Evolutionary conservation across 2,329 filamentous ascomycete species (phyloP), one percentile per base, ranked within the genome.

Genomic region (Fusarium vanettenii): DNA sequence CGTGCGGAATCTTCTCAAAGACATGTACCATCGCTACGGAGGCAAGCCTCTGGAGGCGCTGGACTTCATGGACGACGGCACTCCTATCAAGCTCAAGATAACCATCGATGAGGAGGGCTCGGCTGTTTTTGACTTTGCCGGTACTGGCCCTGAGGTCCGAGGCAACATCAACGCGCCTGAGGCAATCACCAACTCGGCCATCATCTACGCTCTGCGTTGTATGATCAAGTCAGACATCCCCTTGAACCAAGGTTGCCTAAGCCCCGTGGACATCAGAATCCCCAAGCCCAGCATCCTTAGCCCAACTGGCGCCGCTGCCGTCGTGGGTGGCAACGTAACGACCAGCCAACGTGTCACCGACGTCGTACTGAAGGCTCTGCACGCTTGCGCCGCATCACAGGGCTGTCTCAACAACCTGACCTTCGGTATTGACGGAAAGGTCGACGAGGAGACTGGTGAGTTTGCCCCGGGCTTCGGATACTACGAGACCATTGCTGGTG

Each of bases 1-100:
- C 0, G 71, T 72, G 4, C 56, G 71, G 6, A 67, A 74, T 6
- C 66, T 72, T 2, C 52, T 56, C 13, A 48, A 48, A 4, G 20
- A 48, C 1, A 48, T 48, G 43, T 48, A 48, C 7, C 20, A 48
- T 6, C 43, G 43, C 0, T 48, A 48, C 4, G 43, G 20, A 0
- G 43, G 43, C 4, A 48, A 48, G 2, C 43, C 43, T 2, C 0
- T 48, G 1, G 43, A 48, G 4, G 43, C 43, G 2, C 7, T 48
- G 4, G 43, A 48, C 14, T 48, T 48, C 9, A 48, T 48, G 43
- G 43, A 48, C 7, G 43, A 48, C 20, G 43, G 43, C 0, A 48
- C 43, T 0, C 43, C 43, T 7, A 48, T 48, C 4, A 48, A 48
- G 2, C 20, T 48, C 1, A 48, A 16, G 20, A 48, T 48, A 7